Base-by-base conservation (phyloP, 345 rosid genomes). In the Cardamine resedifolia region DNA sequence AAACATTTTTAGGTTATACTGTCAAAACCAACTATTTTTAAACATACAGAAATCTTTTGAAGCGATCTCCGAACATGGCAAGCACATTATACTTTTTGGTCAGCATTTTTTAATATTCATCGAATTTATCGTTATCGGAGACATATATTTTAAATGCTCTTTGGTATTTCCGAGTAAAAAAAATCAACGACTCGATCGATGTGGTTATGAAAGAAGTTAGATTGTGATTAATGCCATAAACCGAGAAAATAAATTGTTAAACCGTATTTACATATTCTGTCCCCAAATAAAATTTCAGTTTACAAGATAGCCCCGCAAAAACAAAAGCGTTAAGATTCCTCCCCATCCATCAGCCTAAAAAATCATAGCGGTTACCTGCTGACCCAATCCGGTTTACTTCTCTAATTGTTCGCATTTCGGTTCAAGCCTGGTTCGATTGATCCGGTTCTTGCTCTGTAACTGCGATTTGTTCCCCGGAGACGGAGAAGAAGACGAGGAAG, bases 361-460 rank as follows among this genome's bases (percentile, higher is more conserved):
- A 10, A 12, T 7, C 34, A 10, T 7, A 58, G 14, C 67, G 50
- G 67, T 57, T 34, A 48, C 41, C 68, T 48, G 5, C 31, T 48
- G 30, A 51, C 18, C 15, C 16, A 3, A 41, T 19, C 56, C 72
- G 72, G 70, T 75, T 68, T 7, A 53, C 39, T 62, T 48, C 14
- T 56, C 39, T 38, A 53, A 9, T 16, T 44, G 48, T 57, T 75
- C 74, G 39, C 53, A 67, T 61, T 81, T 77, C 69, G 78, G 72
- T 74, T 64, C 64, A 63, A 62, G 76, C 64, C 75, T 81, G 48
- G 76, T 78, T 68, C 85, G 81, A 71, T 58, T 80, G 20, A 41
- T 50, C 41, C 71, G 70, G 78, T 58, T 70, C 59, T 67, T 74
- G 59, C 68, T 73, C 66, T 70, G 80, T 43, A 72, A 61, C 43